Evolutionary conservation across 2,329 filamentous ascomycete species (phyloP).

Genomic region (Stachybotrys echinatus): DNA sequence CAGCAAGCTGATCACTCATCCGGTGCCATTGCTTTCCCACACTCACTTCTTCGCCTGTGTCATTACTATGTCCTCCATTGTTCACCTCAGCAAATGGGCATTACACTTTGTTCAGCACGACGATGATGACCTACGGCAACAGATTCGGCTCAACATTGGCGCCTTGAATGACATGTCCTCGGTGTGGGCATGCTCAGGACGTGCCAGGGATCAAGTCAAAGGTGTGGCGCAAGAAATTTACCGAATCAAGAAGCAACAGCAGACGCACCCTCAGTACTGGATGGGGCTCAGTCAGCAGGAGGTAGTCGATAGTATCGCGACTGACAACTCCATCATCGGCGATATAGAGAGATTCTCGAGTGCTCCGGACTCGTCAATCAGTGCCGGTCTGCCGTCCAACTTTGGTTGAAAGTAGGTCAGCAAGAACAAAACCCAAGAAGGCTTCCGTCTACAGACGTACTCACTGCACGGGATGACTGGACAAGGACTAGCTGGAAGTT

Average conservation of each 20-base stretch:
- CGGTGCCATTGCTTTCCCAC: constrained; percentile 65
- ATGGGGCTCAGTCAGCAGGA: constrained; percentile 49
- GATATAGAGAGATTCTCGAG: constrained; percentile 39
- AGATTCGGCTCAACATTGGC: constrained; percentile 73
- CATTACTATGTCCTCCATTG: constrained; percentile 71
- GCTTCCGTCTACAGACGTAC: too few species aligned
- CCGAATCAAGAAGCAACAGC: constrained; percentile 50
- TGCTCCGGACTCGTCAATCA: background rate
- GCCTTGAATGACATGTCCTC: constrained; percentile 63
- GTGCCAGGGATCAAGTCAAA: constrained; percentile 67
- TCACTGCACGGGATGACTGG: too few species aligned
- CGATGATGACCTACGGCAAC: constrained; percentile 65
- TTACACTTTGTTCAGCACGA: constrained; percentile 55
- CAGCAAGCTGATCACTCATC: constrained; percentile 68
- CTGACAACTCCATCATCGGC: constrained; percentile 54
- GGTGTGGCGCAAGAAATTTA: constrained; percentile 75
- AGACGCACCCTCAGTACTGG: constrained; percentile 49
- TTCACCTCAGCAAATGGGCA: constrained; percentile 76
- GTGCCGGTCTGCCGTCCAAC: background rate
- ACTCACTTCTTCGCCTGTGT: constrained; percentile 82
- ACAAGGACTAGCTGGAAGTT: too few species aligned
- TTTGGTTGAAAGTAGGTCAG: background rate
- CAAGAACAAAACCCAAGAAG: too few species aligned
- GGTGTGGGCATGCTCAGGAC: constrained; percentile 68
- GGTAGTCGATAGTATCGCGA: constrained; percentile 48